phyloP scores from a whole-genome alignment of 192 early-diverging fungal species.

The Kickxella alabastrina region DNA sequence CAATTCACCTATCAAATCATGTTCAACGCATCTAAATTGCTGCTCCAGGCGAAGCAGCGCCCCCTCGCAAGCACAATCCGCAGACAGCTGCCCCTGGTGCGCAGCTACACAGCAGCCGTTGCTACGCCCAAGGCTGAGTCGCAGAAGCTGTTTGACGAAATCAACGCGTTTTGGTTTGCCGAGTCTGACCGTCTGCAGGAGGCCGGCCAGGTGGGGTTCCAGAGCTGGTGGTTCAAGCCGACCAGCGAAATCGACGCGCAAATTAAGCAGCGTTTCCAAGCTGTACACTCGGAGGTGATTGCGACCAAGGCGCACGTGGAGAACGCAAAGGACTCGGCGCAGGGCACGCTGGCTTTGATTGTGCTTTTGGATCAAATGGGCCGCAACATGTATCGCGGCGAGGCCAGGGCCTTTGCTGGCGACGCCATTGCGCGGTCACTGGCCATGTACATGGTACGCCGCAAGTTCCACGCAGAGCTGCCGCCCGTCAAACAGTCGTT shows the following conservation, averaged over 20 bases:
- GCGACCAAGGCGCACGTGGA: slow-evolving; percentile 29
- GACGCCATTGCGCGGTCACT: slow-evolving; percentile 54
- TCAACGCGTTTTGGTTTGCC: slow-evolving; percentile 47
- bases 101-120: not conserved
- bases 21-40: not conserved
- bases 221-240: slow-evolving; percentile 50
- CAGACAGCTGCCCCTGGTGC: slow-evolving; percentile 1
- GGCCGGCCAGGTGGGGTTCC: slow-evolving; percentile 37
- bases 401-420: slow-evolving; percentile 52
- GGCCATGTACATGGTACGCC: slow-evolving; percentile 49
- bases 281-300: slow-evolving; percentile 10
- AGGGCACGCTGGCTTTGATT: slow-evolving; percentile 48
- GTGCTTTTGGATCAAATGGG: slow-evolving; percentile 63
- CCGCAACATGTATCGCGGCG: slow-evolving; percentile 60
- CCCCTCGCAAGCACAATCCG: not conserved
- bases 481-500: slow-evolving; percentile 52
- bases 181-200: slow-evolving; percentile 46
- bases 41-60: not conserved
- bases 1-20: too few relatives aligned
- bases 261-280: slow-evolving; percentile 26
- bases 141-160: slow-evolving; percentile 30
- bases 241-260: slow-evolving; percentile 26
- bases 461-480: slow-evolving; percentile 51
- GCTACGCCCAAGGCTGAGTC: slow-evolving; percentile 24
- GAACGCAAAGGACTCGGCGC: slow-evolving; percentile 33